A percentile compares a stretch with the other conserved stretches of the same genome.
phyloP scores from a whole-genome alignment of 2,329 filamentous ascomycete genomes.

The Dactylellina cionopaga region DNA sequence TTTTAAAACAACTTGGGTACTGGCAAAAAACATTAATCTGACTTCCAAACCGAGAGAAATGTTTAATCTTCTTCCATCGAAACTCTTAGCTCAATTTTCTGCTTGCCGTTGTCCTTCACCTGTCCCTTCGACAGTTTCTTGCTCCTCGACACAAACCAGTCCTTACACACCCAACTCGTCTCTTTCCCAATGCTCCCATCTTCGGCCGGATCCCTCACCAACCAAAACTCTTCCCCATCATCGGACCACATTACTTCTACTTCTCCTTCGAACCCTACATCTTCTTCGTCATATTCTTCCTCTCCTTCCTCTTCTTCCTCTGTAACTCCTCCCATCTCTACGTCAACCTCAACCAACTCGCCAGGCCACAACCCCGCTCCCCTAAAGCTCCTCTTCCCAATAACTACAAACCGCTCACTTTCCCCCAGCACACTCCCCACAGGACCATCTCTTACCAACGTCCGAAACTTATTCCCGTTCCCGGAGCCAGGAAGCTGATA shows the following conservation, averaged over 20 bases:
- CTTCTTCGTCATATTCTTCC: slow-evolving; percentile 18
- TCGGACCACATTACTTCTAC: slow-evolving; percentile 68
- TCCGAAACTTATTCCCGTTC: slow-evolving; percentile 43
- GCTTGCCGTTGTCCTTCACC: neutral
- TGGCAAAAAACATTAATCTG: neutral
- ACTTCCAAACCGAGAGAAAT: neutral
- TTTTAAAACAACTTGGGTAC: neutral
- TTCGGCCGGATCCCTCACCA: slow-evolving; percentile 39
- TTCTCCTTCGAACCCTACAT: slow-evolving; percentile 35
- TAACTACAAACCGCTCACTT: slow-evolving; percentile 40
- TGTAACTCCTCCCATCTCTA: slow-evolving; percentile 16
- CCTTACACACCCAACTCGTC: slow-evolving; percentile 47
- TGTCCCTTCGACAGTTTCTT: neutral
- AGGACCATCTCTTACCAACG: slow-evolving; percentile 39
- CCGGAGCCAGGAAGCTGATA: slow-evolving; percentile 42
- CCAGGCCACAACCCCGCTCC: slow-evolving; percentile 32
- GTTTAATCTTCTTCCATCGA: slow-evolving; percentile 36
- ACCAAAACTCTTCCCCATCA: slow-evolving; percentile 58
- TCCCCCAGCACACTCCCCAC: slow-evolving; percentile 24
- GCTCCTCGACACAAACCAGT: slow-evolving; percentile 34
- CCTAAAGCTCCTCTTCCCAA: slow-evolving; percentile 43
- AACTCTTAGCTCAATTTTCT: slow-evolving; percentile 33
- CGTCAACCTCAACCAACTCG: slow-evolving; percentile 22
- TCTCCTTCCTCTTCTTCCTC: slow-evolving; percentile 7
- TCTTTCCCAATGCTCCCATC: slow-evolving; percentile 38